phyloP scores from a whole-genome alignment of 768 basidiomycete genomes.

The Lentinula detonsa region DNA sequence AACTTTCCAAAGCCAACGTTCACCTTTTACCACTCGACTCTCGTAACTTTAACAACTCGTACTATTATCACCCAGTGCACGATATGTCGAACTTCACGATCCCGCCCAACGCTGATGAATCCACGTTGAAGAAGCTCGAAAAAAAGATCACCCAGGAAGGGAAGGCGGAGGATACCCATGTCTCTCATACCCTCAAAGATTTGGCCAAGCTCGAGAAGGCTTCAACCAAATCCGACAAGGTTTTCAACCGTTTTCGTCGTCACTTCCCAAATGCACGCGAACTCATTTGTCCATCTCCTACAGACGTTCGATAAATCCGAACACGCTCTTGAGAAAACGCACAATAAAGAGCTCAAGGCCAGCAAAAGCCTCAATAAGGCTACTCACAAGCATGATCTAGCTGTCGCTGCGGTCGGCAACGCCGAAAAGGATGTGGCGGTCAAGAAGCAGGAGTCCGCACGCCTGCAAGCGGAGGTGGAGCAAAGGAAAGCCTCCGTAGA shows the following conservation, averaged over 20 bases:
- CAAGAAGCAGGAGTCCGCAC: constrained; percentile 15
- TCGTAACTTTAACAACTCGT: background rate
- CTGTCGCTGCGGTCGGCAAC: constrained; percentile 27
- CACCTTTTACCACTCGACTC: background rate
- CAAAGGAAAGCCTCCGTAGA: background rate
- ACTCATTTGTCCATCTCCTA: background rate
- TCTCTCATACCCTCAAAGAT: constrained; percentile 39
- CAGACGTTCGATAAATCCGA: constrained; percentile 43
- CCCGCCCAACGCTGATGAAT: constrained; percentile 9
- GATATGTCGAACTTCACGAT: background rate
- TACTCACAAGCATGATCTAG: constrained; percentile 37
- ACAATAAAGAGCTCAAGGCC: constrained; percentile 37
- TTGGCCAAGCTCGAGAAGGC: constrained; percentile 39
- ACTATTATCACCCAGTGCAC: background rate
- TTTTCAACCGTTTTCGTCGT: constrained; percentile 6
- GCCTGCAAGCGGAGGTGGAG: constrained; percentile 3
- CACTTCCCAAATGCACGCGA: background rate
- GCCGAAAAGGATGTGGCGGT: constrained; percentile 27
- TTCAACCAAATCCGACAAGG: constrained; percentile 37
- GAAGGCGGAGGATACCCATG: constrained; percentile 32
- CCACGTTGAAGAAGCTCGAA: constrained; percentile 31
- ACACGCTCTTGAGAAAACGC: constrained; percentile 34
- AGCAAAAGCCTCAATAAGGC: constrained; percentile 41
- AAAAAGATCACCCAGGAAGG: constrained; percentile 33
- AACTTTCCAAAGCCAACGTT: background rate